Base-by-base conservation (phyloP, 306 rosid species). In the Macrotyloma uniflorum region DNA sequence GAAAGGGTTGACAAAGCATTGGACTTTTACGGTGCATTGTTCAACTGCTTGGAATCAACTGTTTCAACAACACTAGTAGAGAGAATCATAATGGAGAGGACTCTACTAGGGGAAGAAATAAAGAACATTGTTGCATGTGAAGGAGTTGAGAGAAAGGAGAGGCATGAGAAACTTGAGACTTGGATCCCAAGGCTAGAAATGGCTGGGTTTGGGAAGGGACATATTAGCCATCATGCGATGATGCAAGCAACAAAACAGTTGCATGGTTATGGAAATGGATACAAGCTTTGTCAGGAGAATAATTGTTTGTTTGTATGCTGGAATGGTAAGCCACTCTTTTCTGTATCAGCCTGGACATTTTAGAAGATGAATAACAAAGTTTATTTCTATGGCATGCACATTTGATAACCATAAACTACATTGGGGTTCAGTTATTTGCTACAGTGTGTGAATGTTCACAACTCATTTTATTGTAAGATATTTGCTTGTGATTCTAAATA, bases 51-150 rank as follows among this genome's bases (percentile, higher is more conserved):
- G 85, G 91, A 90, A 33, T 81, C 89, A 2, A 85, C 85, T 5
- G 82, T 82, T 26, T 38, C 90, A 2, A 87, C 16, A 67, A 67
- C 85, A 18, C 57, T 66, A 0, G 49, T 77, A 12, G 90, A 93
- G 61, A 64, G 90, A 50, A 87, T 79, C 26, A 77, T 81, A 50
- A 70, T 93, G 23, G 97, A 93, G 85, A 90, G 87, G 79, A 79
- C 78, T 90, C 76, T 93, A 19, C 71, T 90, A 5, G 93, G 93
- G 19, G 91, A 90, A 72, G 90, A 93, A 77, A 89, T 93, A 3
- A 90, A 84, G 64, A 93, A 85, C 85, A 93, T 90, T 55, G 71
- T 93, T 55, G 90, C 92, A 13, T 89, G 93, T 69, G 97, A 90
- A 59, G 96, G 96, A 28, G 70, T 28, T 3, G 88, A 90, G 51